These are phyloP conservation scores for Meredithiella fracta DNA, from an alignment of 2,329 filamentous ascomycete genomes.

Conservation along the genomic window DNA sequence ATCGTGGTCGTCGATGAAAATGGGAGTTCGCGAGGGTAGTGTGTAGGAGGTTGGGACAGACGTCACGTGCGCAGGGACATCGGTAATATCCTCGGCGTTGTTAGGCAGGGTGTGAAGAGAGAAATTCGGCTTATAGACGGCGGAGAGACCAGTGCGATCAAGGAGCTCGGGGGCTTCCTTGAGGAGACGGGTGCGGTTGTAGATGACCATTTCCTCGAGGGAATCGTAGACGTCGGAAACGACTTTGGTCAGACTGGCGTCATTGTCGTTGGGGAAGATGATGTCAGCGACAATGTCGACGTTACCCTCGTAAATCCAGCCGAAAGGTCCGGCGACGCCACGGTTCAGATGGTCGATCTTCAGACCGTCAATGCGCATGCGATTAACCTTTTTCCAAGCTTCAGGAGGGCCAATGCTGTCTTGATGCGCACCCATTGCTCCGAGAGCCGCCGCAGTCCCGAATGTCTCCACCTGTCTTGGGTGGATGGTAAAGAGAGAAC, in stretches of 20 bases:
- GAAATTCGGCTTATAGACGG: constrained; percentile 13
- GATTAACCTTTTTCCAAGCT: constrained; percentile 89
- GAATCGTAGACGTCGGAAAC: constrained; percentile 96
- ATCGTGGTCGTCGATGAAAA: constrained; percentile 14
- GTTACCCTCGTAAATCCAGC: constrained; percentile 94
- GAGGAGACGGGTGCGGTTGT: constrained; percentile 34
- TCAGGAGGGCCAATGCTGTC: constrained; percentile 43
- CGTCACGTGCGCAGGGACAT: constrained; percentile 9
- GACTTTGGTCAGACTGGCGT: constrained; percentile 81
- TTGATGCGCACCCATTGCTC: constrained; percentile 12
- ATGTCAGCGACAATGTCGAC: constrained; percentile 94
- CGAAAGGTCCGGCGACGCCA: constrained; percentile 82
- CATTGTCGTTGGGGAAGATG: constrained; percentile 77
- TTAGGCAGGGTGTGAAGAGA: constrained; percentile 7
- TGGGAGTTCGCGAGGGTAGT: constrained; percentile 8
- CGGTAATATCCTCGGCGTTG: background rate
- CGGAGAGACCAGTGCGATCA: constrained; percentile 13
- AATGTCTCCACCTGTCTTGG: constrained; percentile 62
- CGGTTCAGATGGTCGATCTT: constrained; percentile 94
- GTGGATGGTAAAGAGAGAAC: constrained; percentile 93
- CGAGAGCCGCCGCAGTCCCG: constrained; percentile 10
- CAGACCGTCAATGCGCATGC: constrained; percentile 79
- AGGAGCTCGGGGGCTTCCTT: constrained; percentile 14
- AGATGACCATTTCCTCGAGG: constrained; percentile 78
- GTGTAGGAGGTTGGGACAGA: constrained; percentile 11